Evolutionary conservation across 2,329 filamentous ascomycete species (phyloP), one percentile per base, ranked within the genome.

Genomic region (Apiospora pterosperma): DNA sequence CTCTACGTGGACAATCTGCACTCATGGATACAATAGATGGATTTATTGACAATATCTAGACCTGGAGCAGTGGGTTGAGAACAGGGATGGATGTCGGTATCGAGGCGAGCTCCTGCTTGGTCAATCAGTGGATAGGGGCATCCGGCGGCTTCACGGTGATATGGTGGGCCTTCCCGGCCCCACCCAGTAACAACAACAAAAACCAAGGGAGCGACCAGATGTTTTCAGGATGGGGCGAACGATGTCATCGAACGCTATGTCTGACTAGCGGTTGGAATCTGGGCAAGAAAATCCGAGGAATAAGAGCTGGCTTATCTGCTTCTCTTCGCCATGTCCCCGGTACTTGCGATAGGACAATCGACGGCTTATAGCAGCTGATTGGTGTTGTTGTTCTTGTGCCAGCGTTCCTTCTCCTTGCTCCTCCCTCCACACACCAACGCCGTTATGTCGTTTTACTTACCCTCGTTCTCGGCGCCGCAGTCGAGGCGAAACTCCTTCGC

Each of bases 131-230:
- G 34, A 60, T 36, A 60, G 58, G 34, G 58, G 36, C 31, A 34
- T 21, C 60, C 67, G 67, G 67, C 64, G 62, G 59, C 62, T 67
- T 66, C 64, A 67, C 67, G 67, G 67, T 65, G 62, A 63, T 62
- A 68, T 66, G 67, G 67, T 68, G 67, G 67, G 66, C 64, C 67
- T 34, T 28, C 28, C 25, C 60, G 58, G 28, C 36, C 58, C 34
- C 58, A 60, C 58, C 58, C 58, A 39, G 58, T 39, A 60, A 36
- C 58, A 39, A 36, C 34, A 60, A 38, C 58, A 60, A 39, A 60
- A 60, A 60, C 31, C 58, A 36, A 60, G 34, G 28, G 34, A 60
- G 31, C 55, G 23, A 23, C 55, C 52, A 36, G 58, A 60, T 60
- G 58, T 60, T 36, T 36, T 34, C 34, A 25, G 6, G 21, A 39